Evolutionary conservation across 495 filamentous ascomycete genomes (phyloP).

Genomic region (Rusavskia elegans): DNA sequence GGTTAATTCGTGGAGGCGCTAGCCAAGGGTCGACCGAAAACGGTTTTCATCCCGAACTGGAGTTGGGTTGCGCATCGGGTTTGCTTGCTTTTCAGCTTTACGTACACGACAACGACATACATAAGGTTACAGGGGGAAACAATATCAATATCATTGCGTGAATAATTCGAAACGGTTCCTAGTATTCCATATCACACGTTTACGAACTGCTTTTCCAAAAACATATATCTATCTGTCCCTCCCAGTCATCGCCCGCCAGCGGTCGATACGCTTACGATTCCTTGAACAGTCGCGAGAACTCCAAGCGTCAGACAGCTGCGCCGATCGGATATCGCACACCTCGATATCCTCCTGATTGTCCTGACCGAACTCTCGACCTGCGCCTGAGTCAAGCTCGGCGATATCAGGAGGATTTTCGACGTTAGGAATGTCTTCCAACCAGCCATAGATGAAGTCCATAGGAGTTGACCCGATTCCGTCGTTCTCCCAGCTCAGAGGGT

Average conservation of each 20-base stretch:
- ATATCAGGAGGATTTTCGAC: background rate
- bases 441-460: background rate
- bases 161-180: too few relatives aligned
- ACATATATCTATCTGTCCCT: background rate
- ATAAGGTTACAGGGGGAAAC: too few relatives aligned
- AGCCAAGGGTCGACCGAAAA: too few relatives aligned
- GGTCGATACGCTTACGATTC: constrained; percentile 5
- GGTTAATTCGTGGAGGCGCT: background rate
- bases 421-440: background rate
- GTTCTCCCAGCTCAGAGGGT: background rate
- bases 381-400: background rate
- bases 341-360: constrained; percentile 1
- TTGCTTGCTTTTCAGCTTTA: too few relatives aligned
- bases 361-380: background rate
- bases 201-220: background rate
- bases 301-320: constrained; percentile 8
- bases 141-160: too few relatives aligned
- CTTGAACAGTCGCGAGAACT: constrained; percentile 1
- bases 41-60: too few relatives aligned
- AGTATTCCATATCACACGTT: too few relatives aligned
- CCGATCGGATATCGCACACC: constrained; percentile 2
- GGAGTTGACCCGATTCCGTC: background rate
- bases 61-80: too few relatives aligned
- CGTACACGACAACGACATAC: too few relatives aligned
- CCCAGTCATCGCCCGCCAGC: background rate